A percentile compares a stretch with the other conserved stretches of the same genome.
phyloP scores from a whole-genome alignment of 805 yeast species.

The Yamadazyma scolyti region DNA sequence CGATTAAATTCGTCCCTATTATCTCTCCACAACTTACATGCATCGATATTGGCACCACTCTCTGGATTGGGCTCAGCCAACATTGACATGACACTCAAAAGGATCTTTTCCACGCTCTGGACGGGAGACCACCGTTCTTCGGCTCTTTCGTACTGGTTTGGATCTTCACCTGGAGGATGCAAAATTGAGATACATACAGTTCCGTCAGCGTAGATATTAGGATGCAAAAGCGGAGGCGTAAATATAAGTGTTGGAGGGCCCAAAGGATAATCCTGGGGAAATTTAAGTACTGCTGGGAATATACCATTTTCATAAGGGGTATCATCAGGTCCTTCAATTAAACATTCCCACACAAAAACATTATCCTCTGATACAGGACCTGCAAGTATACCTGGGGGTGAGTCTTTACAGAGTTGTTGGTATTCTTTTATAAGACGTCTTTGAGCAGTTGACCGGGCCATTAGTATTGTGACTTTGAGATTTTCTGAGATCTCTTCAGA shows the following conservation, averaged over 20 bases:
- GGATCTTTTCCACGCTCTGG: conserved; percentile 94
- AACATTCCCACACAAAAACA: conserved; percentile 78
- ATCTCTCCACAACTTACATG: conserved; percentile 88
- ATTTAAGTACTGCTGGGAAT: conserved; percentile 69
- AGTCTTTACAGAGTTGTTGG: conserved; percentile 77
- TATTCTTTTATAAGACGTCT: conserved; percentile 83
- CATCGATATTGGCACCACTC: conserved; percentile 86
- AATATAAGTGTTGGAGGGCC: conserved; percentile 76
- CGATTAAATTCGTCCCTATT: conserved; percentile 63
- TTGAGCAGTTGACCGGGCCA: conserved; percentile 64
- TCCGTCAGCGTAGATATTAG: conserved; percentile 91
- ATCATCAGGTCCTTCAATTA: conserved; percentile 78
- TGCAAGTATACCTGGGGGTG: conserved; percentile 95
- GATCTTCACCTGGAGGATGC: conserved; percentile 97
- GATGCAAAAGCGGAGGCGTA: conserved; percentile 83
- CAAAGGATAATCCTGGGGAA: conserved; percentile 79
- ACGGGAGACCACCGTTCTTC: conserved; percentile 98
- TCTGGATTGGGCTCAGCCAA: conserved; percentile 95
- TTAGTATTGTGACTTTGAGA: conserved; percentile 6
- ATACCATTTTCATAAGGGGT: conserved; percentile 86
- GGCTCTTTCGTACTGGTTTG: conserved; percentile 90
- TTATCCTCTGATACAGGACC: conserved; percentile 80
- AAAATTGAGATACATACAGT: conserved; percentile 93
- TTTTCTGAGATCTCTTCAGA: not conserved
- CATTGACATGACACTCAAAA: conserved; percentile 92